Conservation (phyloP, 2,329 filamentous ascomycete species). For the Leptodontidium sp. region DNA sequence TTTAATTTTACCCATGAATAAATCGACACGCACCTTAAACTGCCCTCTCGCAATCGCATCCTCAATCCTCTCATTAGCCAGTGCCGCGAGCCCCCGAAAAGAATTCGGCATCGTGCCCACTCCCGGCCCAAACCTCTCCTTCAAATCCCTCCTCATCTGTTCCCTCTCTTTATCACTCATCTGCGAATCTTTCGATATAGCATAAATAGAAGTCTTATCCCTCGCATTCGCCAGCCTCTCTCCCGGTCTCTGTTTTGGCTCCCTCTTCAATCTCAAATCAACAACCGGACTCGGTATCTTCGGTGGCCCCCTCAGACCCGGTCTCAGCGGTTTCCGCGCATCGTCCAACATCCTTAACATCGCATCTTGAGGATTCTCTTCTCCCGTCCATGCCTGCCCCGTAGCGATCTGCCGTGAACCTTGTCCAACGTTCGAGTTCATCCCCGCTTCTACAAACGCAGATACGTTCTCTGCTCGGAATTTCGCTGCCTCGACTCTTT, state of each 20-base stretch:
- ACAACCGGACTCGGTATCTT: slow-evolving; percentile 56
- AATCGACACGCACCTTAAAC: slow-evolving; percentile 62
- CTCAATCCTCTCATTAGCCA: slow-evolving; percentile 93
- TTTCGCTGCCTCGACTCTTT: slow-evolving; percentile 62
- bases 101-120: slow-evolving; percentile 78
- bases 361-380: slow-evolving; percentile 76
- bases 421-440: slow-evolving; percentile 67
- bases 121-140: slow-evolving; percentile 79
- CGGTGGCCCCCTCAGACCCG: slow-evolving; percentile 56
- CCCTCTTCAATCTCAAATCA: slow-evolving; percentile 59
- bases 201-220: slow-evolving; percentile 65
- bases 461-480: slow-evolving; percentile 59
- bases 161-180: slow-evolving; percentile 78
- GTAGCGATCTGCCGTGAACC: slow-evolving; percentile 74
- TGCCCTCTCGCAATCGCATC: slow-evolving; percentile 92
- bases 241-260: slow-evolving; percentile 52
- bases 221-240: slow-evolving; percentile 61
- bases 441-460: slow-evolving; percentile 57
- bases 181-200: slow-evolving; percentile 58
- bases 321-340: slow-evolving; percentile 73
- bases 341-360: slow-evolving; percentile 87
- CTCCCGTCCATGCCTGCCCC: slow-evolving; percentile 78
- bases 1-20: neutral
- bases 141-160: slow-evolving; percentile 74
- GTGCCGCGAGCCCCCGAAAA: slow-evolving; percentile 77